Evolutionary conservation across 2,329 filamentous ascomycete genomes (phyloP).

Genomic region (Chrysoporthe puriensis): DNA sequence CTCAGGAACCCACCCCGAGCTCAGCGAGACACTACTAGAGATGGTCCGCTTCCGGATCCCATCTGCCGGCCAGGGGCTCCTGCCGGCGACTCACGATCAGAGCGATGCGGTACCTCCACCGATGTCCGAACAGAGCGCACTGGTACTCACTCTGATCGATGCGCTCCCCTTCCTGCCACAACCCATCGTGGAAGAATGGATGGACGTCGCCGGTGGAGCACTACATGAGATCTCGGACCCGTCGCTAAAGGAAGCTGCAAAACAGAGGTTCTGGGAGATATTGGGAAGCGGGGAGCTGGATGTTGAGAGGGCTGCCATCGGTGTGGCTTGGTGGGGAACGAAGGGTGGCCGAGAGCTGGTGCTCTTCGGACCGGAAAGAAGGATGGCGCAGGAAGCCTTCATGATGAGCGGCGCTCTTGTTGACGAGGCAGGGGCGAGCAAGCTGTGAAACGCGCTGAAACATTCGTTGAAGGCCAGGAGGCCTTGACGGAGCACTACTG

Average conservation of each 20-base stretch:
- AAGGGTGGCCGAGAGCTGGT: slow-evolving; percentile 58
- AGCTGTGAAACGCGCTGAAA: slow-evolving; percentile 37
- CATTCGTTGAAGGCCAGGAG: background rate
- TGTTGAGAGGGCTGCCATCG: slow-evolving; percentile 77
- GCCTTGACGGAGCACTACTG: background rate
- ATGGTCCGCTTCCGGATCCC: slow-evolving; percentile 71
- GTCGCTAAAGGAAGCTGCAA: slow-evolving; percentile 65
- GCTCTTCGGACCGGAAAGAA: slow-evolving; percentile 37
- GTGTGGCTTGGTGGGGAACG: slow-evolving; percentile 84
- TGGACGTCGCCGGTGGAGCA: slow-evolving; percentile 70
- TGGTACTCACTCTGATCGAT: slow-evolving; percentile 79
- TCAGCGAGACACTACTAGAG: slow-evolving; percentile 82
- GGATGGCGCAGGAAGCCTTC: slow-evolving; percentile 33
- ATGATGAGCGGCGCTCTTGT: slow-evolving; percentile 61
- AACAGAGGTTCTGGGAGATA: slow-evolving; percentile 77
- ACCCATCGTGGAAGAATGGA: slow-evolving; percentile 76
- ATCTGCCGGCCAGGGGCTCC: slow-evolving; percentile 48
- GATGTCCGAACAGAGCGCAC: slow-evolving; percentile 77
- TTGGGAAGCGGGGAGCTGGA: slow-evolving; percentile 85
- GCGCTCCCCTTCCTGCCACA: slow-evolving; percentile 75
- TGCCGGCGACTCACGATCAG: slow-evolving; percentile 46
- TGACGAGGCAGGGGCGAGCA: slow-evolving; percentile 39
- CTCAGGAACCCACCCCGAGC: slow-evolving; percentile 70
- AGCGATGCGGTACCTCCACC: slow-evolving; percentile 38
- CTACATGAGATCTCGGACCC: slow-evolving; percentile 67